Evolutionary conservation across 2,329 filamentous ascomycete genomes (phyloP).

Genomic region (Sordariomycetes sp.): DNA sequence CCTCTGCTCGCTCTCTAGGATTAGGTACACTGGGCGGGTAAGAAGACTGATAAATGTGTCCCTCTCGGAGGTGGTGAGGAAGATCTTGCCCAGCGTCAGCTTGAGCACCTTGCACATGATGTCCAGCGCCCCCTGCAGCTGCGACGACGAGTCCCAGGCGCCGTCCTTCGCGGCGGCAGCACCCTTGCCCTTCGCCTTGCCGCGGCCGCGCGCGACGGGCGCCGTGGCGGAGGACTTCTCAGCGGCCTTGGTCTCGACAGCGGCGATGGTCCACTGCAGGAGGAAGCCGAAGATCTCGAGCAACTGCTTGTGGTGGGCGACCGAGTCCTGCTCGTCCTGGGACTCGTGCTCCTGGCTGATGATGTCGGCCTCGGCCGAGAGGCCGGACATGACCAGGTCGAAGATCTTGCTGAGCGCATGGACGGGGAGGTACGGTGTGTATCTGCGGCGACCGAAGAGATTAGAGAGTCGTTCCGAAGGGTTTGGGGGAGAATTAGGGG

Average conservation of each 20-base stretch:
- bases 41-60: constrained; percentile 91
- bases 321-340: constrained; percentile 74
- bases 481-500: not conserved
- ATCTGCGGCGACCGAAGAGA: constrained; percentile 60
- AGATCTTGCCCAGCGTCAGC: constrained; percentile 84
- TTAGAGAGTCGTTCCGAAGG: constrained; percentile 32
- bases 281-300: constrained; percentile 92
- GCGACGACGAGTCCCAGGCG: constrained; percentile 78
- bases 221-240: constrained; percentile 68
- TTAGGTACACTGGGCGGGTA: constrained; percentile 84
- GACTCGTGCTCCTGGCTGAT: constrained; percentile 79
- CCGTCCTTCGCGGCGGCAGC: constrained; percentile 54
- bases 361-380: constrained; percentile 76
- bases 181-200: constrained; percentile 64
- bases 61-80: constrained; percentile 89
- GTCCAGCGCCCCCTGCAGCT: constrained; percentile 81
- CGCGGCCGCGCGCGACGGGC: constrained; percentile 60
- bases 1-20: constrained; percentile 87
- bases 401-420: constrained; percentile 86
- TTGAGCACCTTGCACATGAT: constrained; percentile 94
- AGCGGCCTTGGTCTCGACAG: constrained; percentile 86
- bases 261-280: constrained; percentile 87
- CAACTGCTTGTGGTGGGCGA: constrained; percentile 80
- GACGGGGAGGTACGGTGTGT: constrained; percentile 66
- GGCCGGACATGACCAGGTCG: constrained; percentile 76